Base-by-base conservation (phyloP, 2,329 filamentous ascomycete species). In the Fusarium anguioides region DNA sequence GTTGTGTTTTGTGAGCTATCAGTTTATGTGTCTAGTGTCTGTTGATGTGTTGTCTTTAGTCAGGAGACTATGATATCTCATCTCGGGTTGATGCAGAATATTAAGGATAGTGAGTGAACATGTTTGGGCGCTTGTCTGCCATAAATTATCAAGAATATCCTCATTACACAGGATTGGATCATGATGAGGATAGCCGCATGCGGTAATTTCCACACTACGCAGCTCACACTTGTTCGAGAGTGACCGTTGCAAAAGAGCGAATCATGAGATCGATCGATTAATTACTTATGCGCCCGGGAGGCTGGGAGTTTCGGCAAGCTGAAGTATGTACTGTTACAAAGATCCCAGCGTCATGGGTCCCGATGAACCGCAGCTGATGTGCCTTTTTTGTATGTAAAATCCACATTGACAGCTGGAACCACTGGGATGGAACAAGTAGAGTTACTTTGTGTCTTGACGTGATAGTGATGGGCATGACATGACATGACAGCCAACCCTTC, bases 291-390 rank as follows among this genome's bases (percentile, higher is more conserved):
- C 47, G 61, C 52, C 59, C 27, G 27, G 55, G 55, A 66, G 61
- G 63, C 61, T 66, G 63, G 61, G 56, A 66, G 15, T 27, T 59
- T 50, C 26, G 31, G 46, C 15, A 45, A 8, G 39, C 24, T 56
- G 18, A 68, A 51, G 66, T 70, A 68, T 48, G 66, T 70, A 69
- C 40, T 35, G 20, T 27, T 69, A 69, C 66, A 50, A 55, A 50
- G 18, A 55, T 55, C 58, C 58, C 59, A 37, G 53, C 63, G 63
- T 70, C 66, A 69, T 70, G 58, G 67, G 57, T 57, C 46, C n/a
- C 23, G 23, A 54, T n/a, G 48, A 49, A 44, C 41, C 31, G 29
- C 36, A 50, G 42, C 45, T 42, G 58, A 35, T 29, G 24, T 50
- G 31, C 47, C 15, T 47, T n/a, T 64, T 64, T 60, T 29, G 35